Evolutionary conservation across 2,329 filamentous ascomycete genomes (phyloP).

Genomic region (Diaporthe sp.): DNA sequence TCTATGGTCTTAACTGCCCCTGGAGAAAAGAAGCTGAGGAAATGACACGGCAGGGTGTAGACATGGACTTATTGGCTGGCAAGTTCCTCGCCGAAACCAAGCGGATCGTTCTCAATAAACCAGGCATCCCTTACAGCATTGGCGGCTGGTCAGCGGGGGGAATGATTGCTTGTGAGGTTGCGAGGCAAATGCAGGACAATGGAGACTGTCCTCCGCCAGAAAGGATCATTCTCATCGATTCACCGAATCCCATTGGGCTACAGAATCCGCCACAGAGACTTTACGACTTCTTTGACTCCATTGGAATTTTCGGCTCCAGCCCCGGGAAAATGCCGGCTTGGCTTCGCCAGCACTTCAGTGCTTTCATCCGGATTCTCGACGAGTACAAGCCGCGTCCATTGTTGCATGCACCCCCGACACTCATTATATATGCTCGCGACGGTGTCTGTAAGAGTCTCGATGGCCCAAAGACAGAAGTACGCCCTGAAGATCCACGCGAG

Average conservation of each 20-base stretch:
- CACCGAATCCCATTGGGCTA: not conserved
- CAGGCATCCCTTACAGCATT: not conserved
- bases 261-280: slow-evolving; percentile 7
- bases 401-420: not conserved
- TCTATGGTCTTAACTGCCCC: slow-evolving; percentile 21
- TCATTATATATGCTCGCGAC: slow-evolving; percentile 13
- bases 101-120: not conserved
- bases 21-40: not conserved
- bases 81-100: slow-evolving; percentile 14
- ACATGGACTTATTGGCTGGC: not conserved
- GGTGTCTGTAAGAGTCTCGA: not conserved
- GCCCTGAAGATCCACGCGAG: not conserved
- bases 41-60: not conserved
- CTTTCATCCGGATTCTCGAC: slow-evolving; percentile 10
- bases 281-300: slow-evolving; percentile 22
- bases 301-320: slow-evolving; percentile 3
- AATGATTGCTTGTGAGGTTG: slow-evolving; percentile 14
- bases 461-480: not conserved
- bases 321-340: slow-evolving; percentile 8
- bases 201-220: not conserved
- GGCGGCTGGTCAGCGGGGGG: slow-evolving; percentile 28
- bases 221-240: not conserved
- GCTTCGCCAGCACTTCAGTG: slow-evolving; percentile 11
- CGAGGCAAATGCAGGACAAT: not conserved
- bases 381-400: slow-evolving; percentile 7